Evolutionary conservation across 768 basidiomycete species (phyloP), one percentile per base, ranked within the genome.

Genomic region (Russula lepida): DNA sequence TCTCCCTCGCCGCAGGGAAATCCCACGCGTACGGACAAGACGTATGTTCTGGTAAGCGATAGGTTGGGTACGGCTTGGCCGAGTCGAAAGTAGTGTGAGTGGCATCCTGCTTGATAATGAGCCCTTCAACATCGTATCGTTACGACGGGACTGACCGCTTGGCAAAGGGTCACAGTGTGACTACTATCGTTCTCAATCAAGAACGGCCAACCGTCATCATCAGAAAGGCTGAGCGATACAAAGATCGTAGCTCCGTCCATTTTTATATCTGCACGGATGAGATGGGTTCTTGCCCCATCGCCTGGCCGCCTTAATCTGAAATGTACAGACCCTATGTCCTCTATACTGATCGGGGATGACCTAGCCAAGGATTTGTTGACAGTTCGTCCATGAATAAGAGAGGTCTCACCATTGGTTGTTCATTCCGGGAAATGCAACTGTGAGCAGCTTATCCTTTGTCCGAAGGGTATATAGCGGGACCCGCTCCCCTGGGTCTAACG

Each of bases 271-370:
- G 85, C 83, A 17, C 83, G 79, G 59, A 95, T 74, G 32, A 98
- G 76, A 43, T 81, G 77, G 37, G 76, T 77, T 41, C 74, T 69
- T 47, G 74, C 71, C n/a, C 69, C 69, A 52, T 71, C 72, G 58
- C 59, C 66, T n/a, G 77, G 71, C 33, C 75, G 76, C 49, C 77
- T 76, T 13, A 94, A 73, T 11, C 88, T 86, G 68, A 94, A 79
- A 68, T 93, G 82, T 2, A 92, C 80, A 28, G 80, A 76, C 19
- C 97, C 97, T 60, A 99, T 91, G 67, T 95, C 89, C 68, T 93
- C 85, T 39, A 98, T 80, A 70, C 90, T 92, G 74, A 98, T 85
- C 1, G 94, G 91, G 1, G 94, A 78, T 2, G 95, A 95, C 95
- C 95, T 97, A 62, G 6, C 47, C 15, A 53, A 43, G 46, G 21